Base-by-base conservation (phyloP, 2,329 filamentous ascomycete species). In the Cephalotrichum gorgonifer region DNA sequence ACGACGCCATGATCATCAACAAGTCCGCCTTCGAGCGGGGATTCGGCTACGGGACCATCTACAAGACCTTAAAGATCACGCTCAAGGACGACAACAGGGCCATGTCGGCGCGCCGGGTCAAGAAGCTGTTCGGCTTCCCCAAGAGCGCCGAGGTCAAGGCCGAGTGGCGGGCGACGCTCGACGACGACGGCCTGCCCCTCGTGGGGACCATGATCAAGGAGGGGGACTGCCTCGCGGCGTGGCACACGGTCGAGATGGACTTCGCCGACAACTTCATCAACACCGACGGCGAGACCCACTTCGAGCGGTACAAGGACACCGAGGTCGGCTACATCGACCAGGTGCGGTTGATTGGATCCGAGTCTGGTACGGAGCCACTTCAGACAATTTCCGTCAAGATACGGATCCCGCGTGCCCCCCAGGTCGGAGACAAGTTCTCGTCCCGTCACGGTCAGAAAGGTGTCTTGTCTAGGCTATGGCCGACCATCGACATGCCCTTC, bases 1-100 rank as follows among this genome's bases (percentile, higher is more conserved):
- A 98, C 75, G 93, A 98, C 70, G 93, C 93, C 63, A 97, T 97
- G 91, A 97, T 98, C 62, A 75, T 98, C 63, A 97, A 97, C 74
- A 97, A 97, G 66, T 95, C 89, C 20, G 83, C 91, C 3, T 88
- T 96, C 65, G 93, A 98, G 67, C 83, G 93, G 57, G 93, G 93
- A 14, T 97, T 98, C 60, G 91, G 89, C 33, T 83, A 97, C 60
- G 93, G 93, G 49, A 94, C 90, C 5, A 89, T 98, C 58, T 98
- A 96, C 76, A 98, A 98, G 73, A 95, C 89, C 8, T 95, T 97
- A 70, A 86, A 94, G 61, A 83, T 93, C 61, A 81, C 86, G 31
- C 76, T 97, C 17, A 86, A 88, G 57, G 88, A 95, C 47, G 86
- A 91, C 53, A 79, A 79, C 33, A 76, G 81, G 55, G 79, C 72